These are phyloP conservation scores for Aureobasidium leucospermi DNA, from an alignment of 2,329 filamentous ascomycete species.

Conservation along the genomic window DNA sequence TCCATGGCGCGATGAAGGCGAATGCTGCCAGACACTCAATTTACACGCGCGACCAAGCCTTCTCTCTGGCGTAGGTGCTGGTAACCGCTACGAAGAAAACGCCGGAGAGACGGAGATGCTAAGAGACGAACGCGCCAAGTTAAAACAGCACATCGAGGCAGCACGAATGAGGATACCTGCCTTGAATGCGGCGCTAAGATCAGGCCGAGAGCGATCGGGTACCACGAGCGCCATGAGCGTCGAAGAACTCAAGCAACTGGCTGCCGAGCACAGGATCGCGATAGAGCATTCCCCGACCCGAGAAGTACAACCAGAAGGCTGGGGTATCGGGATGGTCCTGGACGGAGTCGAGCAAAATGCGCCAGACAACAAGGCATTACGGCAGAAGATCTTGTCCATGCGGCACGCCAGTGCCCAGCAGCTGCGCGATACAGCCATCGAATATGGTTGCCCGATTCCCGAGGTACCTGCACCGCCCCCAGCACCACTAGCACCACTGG, in stretches of 20 bases:
- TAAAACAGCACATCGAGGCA: background rate
- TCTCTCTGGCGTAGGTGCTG: background rate
- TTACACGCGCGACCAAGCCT: conserved; percentile 10
- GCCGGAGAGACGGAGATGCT: background rate
- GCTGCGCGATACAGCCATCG: conserved; percentile 1
- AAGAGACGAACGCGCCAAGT: background rate
- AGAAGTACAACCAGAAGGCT: conserved; percentile 1
- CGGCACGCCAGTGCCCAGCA: conserved; percentile 2
- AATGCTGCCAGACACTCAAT: background rate
- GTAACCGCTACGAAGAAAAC: background rate
- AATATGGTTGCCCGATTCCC: background rate
- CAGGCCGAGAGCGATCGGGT: background rate
- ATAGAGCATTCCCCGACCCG: background rate
- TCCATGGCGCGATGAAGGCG: conserved; percentile 9
- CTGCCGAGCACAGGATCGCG: background rate
- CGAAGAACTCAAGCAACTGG: conserved; percentile 1
- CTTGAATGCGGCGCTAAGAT: background rate
- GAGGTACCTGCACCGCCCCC: conserved; percentile 2
- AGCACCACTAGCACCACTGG: background rate
- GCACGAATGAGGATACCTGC: background rate
- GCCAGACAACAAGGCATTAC: conserved; percentile 1
- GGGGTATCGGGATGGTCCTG: conserved; percentile 7
- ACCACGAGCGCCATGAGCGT: background rate
- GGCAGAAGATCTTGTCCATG: conserved; percentile 8
- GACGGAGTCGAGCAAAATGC: background rate